These are phyloP conservation scores for Magnusiomyces clavatus DNA, from an alignment of 1,139 yeast species.

Conservation along the genomic window DNA sequence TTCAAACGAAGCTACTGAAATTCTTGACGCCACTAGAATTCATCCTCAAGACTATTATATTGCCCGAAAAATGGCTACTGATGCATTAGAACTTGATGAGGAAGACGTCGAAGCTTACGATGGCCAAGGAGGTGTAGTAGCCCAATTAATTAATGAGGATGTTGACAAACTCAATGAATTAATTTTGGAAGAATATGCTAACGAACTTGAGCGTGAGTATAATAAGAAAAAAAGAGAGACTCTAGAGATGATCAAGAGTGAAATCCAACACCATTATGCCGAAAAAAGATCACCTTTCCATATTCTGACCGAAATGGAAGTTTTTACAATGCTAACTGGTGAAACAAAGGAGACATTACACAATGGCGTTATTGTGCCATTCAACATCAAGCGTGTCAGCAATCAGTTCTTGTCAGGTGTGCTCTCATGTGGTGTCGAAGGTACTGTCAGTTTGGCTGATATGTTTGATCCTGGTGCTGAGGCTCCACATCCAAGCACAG, in stretches of 20 bases:
- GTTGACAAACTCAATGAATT: slow-evolving; percentile 83
- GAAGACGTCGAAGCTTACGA: slow-evolving; percentile 83
- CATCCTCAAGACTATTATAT: slow-evolving; percentile 97
- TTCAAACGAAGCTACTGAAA: slow-evolving; percentile 60
- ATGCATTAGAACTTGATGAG: slow-evolving; percentile 92
- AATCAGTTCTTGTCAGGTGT: slow-evolving; percentile 47
- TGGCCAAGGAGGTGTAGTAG: slow-evolving; percentile 73
- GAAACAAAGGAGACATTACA: slow-evolving; percentile 65
- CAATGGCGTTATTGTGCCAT: slow-evolving; percentile 72
- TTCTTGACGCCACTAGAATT: slow-evolving; percentile 88
- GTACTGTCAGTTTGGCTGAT: slow-evolving; percentile 57
- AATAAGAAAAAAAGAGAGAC: slow-evolving; percentile 77
- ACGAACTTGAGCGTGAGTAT: slow-evolving; percentile 70
- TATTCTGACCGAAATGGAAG: slow-evolving; percentile 56
- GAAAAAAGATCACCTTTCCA: slow-evolving; percentile 75
- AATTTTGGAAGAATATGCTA: slow-evolving; percentile 88
- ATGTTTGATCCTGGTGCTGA: slow-evolving; percentile 48
- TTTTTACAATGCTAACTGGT: slow-evolving; percentile 86
- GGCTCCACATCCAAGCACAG: slow-evolving; percentile 36
- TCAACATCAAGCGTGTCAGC: slow-evolving; percentile 49
- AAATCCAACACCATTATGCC: slow-evolving; percentile 76
- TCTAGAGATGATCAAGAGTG: slow-evolving; percentile 80
- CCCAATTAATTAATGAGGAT: slow-evolving; percentile 71
- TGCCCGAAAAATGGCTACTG: slow-evolving; percentile 96
- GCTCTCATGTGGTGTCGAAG: slow-evolving; percentile 72